phyloP scores from a whole-genome alignment of 768 basidiomycete species.

The Leccinum obscurum region DNA sequence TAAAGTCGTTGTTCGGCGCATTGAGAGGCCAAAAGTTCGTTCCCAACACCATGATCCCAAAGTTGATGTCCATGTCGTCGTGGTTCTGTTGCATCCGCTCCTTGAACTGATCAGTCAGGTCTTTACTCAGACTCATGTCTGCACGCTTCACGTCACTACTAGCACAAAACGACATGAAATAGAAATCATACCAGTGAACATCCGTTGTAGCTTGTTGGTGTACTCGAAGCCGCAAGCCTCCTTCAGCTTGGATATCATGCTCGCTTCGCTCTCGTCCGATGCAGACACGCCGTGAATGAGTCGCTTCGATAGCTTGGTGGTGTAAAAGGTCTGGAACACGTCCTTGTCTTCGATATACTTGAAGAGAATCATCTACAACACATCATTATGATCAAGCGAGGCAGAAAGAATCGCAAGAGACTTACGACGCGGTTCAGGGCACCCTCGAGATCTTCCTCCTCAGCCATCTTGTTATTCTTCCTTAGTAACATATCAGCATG shows the following conservation, averaged over 20 bases:
- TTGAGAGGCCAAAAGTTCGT: slow-evolving; percentile 96
- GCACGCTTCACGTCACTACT: slow-evolving; percentile 9
- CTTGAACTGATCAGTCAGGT: slow-evolving; percentile 93
- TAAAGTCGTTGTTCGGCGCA: slow-evolving; percentile 81
- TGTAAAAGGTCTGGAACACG: slow-evolving; percentile 98
- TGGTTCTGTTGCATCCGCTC: slow-evolving; percentile 87
- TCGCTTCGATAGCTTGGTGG: slow-evolving; percentile 89
- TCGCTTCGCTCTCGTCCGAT: slow-evolving; percentile 94
- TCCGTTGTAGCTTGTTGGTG: slow-evolving; percentile 92
- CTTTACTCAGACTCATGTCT: slow-evolving; percentile 96
- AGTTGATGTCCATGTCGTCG: slow-evolving; percentile 85
- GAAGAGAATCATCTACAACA: slow-evolving; percentile 88
- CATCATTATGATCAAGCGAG: slow-evolving; percentile 4
- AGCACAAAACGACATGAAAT: not conserved
- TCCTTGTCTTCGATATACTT: slow-evolving; percentile 99
- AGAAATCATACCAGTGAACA: slow-evolving; percentile 81
- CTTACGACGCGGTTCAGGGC: slow-evolving; percentile 88
- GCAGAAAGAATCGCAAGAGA: slow-evolving; percentile 9
- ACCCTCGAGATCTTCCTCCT: slow-evolving; percentile 79
- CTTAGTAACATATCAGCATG: slow-evolving; percentile 86
- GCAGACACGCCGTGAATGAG: slow-evolving; percentile 89
- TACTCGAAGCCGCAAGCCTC: slow-evolving; percentile 97
- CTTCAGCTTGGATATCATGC: slow-evolving; percentile 98
- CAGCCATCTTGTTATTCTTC: slow-evolving; percentile 94
- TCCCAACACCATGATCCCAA: slow-evolving; percentile 90